phyloP scores from a whole-genome alignment of 2,329 filamentous ascomycete species.

The Colletotrichum cereale region DNA sequence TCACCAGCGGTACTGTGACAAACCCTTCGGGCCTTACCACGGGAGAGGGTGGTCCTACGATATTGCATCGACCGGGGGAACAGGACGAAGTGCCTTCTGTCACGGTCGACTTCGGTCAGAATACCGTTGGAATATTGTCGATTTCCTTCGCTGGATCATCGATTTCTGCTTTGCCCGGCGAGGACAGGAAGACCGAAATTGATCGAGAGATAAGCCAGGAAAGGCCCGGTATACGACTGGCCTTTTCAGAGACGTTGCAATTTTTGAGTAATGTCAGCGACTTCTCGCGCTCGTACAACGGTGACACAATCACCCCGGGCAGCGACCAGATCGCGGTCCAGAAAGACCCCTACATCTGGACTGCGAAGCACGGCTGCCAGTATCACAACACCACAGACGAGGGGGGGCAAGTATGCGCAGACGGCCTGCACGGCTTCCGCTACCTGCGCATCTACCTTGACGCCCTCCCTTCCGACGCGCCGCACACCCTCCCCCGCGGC shows the following conservation, averaged over 20 bases:
- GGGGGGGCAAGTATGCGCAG: constrained; percentile 59
- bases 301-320: constrained; percentile 54
- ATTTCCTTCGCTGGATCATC: constrained; percentile 56
- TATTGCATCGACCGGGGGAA: constrained; percentile 46
- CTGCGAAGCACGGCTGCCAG: constrained; percentile 58
- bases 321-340: constrained; percentile 64
- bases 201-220: neutral
- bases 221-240: constrained; percentile 57
- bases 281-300: constrained; percentile 62
- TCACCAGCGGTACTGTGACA: constrained; percentile 53
- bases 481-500: constrained; percentile 58
- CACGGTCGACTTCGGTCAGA: constrained; percentile 64
- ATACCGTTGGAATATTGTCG: constrained; percentile 57
- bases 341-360: constrained; percentile 58
- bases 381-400: constrained; percentile 36
- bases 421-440: constrained; percentile 66
- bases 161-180: constrained; percentile 32
- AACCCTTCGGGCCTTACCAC: constrained; percentile 52
- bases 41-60: constrained; percentile 45
- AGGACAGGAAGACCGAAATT: neutral
- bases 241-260: constrained; percentile 63
- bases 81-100: constrained; percentile 50
- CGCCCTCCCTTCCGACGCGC: constrained; percentile 57
- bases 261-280: constrained; percentile 59
- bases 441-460: constrained; percentile 63